Base-by-base conservation (phyloP, 148 eudicot genomes). In the Agrostemma githago region DNA sequence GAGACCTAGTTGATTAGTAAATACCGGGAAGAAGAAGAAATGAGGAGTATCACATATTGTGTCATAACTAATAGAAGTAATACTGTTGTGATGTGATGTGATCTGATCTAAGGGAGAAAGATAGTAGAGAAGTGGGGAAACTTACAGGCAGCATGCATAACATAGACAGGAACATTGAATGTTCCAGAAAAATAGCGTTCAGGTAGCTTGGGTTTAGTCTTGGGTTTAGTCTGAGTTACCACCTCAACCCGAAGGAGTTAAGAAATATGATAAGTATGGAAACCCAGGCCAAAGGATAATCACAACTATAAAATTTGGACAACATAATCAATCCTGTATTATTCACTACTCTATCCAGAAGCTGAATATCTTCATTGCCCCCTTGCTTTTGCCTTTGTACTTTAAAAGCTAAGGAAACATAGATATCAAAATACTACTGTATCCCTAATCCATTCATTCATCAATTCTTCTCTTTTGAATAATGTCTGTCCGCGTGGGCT, bases 101-200 rank as follows among this genome's bases (percentile, higher is more conserved):
- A 26, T 26, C 34, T 26, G 34, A 15, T 10, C 14, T 51, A 51
- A 51, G 11, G 16, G 56, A 12, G 1, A 51, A 12, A 51, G 8
- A 15, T 51, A 14, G 5, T 16, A 0, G 26, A 54, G 42, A 41
- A 56, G 21, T 43, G 41, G 56, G 34, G 4, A n/a, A 48, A 83
- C 88, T 87, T 80, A 92, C 96, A 5, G 95, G 97, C 74, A 92
- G 79, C 96, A 26, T 26, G 34, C 34, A 92, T 92, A 78, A 86
- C 96, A 78, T 83, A 89, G 26, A 92, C 81, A 62, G 95, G 96
- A 58, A 92, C 89, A 82, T 85, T 83, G 43, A 91, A 84, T 0
- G 96, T 92, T 83, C 86, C 91, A 68, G 87, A 76, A 80, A 77
- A 90, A 84, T 88, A 95, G 56, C 89, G 85, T 74, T 92, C 96